Evolutionary conservation across 371 early-diverging fungal genomes (phyloP).

Genomic region (Batkoa obscura): DNA sequence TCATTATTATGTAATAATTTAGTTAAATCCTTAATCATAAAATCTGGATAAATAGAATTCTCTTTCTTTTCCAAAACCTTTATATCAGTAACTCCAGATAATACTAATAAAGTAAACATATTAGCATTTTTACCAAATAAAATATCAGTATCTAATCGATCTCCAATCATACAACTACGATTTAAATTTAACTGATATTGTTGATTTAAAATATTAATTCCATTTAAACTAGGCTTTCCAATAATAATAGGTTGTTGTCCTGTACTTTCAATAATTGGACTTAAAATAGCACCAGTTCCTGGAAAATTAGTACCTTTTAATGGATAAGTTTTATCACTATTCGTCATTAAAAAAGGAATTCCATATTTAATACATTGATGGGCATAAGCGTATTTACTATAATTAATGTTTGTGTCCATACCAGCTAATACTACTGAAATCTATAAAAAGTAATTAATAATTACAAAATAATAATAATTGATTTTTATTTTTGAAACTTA

Average conservation of each 20-base stretch:
- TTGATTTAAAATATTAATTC: constrained; percentile 75
- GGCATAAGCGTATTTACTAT: constrained; percentile 77
- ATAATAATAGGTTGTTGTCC: constrained; percentile 58
- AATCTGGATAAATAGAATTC: too few species aligned
- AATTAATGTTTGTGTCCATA: constrained; percentile 72
- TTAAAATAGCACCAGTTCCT: constrained; percentile 69
- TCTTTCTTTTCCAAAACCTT: neutral
- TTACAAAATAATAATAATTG: neutral
- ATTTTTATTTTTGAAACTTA: neutral
- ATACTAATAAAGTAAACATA: constrained; percentile 72
- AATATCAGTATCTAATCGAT: constrained; percentile 88
- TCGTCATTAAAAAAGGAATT: constrained; percentile 80
- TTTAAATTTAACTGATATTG: constrained; percentile 50
- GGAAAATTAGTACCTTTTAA: constrained; percentile 49
- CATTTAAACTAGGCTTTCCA: constrained; percentile 83
- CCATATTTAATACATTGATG: constrained; percentile 52
- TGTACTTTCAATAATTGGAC: constrained; percentile 48
- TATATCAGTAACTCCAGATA: constrained; percentile 42
- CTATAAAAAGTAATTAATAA: constrained; percentile 1
- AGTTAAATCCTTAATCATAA: too few species aligned
- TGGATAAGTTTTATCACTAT: constrained; percentile 79
- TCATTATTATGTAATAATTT: too few species aligned
- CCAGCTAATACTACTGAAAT: constrained; percentile 85
- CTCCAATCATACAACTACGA: constrained; percentile 92
- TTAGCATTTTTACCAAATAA: constrained; percentile 77